A percentile compares a stretch with the other conserved stretches of the same genome.
Conservation (phyloP, 257 asterid genomes). For the Henckelia pumila region DNA sequence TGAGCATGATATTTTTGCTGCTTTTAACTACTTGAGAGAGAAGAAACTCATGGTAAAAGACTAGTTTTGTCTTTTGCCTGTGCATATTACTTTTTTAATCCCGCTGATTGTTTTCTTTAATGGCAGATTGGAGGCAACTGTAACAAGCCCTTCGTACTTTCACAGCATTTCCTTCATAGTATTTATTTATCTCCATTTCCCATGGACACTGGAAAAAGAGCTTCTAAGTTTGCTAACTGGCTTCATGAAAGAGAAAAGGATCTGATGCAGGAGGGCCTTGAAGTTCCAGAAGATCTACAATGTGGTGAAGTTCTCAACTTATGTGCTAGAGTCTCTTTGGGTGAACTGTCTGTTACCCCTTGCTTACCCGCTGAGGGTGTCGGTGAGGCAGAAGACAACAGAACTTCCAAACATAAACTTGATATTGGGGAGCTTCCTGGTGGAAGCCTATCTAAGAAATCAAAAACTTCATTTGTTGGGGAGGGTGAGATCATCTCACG, state of each 20-base stretch:
- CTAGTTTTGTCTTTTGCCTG: background rate
- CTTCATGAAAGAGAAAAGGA: slow-evolving; percentile 69
- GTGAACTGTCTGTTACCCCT: slow-evolving; percentile 62
- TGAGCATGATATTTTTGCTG: slow-evolving; percentile 94
- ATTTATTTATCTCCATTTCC: slow-evolving; percentile 67
- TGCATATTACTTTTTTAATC: background rate
- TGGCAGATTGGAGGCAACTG: slow-evolving; percentile 82
- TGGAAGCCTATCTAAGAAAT: slow-evolving; percentile 50
- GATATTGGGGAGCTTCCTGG: slow-evolving; percentile 43
- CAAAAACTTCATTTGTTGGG: slow-evolving; percentile 48
- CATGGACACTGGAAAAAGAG: slow-evolving; percentile 70
- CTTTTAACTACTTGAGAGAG: slow-evolving; percentile 88
- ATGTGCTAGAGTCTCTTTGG: slow-evolving; percentile 67
- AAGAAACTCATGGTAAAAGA: slow-evolving; percentile 75
- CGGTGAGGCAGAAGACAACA: slow-evolving; percentile 89
- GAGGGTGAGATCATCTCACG: slow-evolving; percentile 79
- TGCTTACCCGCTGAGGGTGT: slow-evolving; percentile 81
- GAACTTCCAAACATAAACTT: slow-evolving; percentile 60
- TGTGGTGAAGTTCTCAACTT: slow-evolving; percentile 80
- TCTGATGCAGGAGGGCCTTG: slow-evolving; percentile 65
- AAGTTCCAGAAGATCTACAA: slow-evolving; percentile 69
- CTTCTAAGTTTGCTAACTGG: slow-evolving; percentile 68
- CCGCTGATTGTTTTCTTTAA: slow-evolving; percentile 19
- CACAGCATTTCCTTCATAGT: slow-evolving; percentile 73
- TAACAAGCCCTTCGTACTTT: slow-evolving; percentile 62